phyloP scores from a whole-genome alignment of 805 yeast genomes.

The Starmerella kuoi region DNA sequence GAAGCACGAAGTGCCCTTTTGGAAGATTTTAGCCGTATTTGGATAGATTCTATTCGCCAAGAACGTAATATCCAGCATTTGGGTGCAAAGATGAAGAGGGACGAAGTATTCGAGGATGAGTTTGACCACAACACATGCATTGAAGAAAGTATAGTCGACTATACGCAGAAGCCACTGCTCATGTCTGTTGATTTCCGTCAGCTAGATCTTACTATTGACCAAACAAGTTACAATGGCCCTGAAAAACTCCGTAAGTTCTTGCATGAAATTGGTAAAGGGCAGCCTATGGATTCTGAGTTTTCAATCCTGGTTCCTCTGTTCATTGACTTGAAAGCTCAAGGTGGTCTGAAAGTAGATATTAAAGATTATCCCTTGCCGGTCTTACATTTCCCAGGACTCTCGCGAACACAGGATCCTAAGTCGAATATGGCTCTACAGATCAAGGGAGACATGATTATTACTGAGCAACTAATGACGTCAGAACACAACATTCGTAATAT shows the following conservation, averaged over 20 bases:
- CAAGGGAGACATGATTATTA: constrained; percentile 54
- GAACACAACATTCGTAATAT: constrained; percentile 46
- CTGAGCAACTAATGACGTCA: constrained; percentile 47
- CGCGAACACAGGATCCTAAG: constrained; percentile 28
- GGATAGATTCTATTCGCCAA: constrained; percentile 54
- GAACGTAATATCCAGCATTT: constrained; percentile 24
- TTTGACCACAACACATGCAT: constrained; percentile 31
- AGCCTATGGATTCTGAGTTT: constrained; percentile 58
- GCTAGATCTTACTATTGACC: constrained; percentile 37
- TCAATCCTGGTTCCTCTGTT: constrained; percentile 56
- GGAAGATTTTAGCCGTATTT: constrained; percentile 44
- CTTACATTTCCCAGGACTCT: constrained; percentile 50
- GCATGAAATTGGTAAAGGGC: constrained; percentile 65
- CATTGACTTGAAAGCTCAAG: constrained; percentile 31
- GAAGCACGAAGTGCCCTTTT: constrained; percentile 32
- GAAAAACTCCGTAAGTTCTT: constrained; percentile 49
- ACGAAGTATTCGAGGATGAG: constrained; percentile 24
- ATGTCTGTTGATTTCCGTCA: constrained; percentile 41
- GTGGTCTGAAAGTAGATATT: constrained; percentile 28
- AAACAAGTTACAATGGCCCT: constrained; percentile 40
- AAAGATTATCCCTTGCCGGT: constrained; percentile 83
- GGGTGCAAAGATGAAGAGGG: constrained; percentile 34
- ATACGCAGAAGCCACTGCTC: constrained; percentile 40
- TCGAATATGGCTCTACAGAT: constrained; percentile 29
- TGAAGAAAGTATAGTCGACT: constrained; percentile 38